A percentile compares a stretch with the other conserved stretches of the same genome.
phyloP scores from a whole-genome alignment of 2,329 filamentous ascomycete genomes.

The Ascochyta koolunga region DNA sequence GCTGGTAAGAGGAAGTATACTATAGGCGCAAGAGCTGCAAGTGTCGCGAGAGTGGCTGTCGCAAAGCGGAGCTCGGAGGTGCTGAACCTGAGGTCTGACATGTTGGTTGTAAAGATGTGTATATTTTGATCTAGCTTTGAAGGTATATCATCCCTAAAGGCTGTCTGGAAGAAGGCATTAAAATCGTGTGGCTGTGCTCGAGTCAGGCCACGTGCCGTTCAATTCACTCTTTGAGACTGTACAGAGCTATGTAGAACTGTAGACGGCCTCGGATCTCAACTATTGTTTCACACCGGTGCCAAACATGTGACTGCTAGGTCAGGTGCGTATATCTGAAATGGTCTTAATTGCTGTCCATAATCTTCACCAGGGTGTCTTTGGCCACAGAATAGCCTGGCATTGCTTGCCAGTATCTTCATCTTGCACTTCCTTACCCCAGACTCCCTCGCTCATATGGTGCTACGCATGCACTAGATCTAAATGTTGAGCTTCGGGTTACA shows the following conservation, averaged over 20 bases:
- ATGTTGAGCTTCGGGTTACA: not conserved
- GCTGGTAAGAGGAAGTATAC: slow-evolving; percentile 23
- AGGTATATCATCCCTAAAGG: too few species aligned
- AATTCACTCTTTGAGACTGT: not conserved
- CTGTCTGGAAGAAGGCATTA: not conserved
- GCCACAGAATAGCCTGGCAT: not conserved
- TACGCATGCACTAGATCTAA: too few species aligned
- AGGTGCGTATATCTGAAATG: not conserved
- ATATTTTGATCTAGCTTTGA: not conserved
- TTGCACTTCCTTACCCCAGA: too few species aligned
- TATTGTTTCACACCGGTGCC: too few species aligned
- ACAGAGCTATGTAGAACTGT: too few species aligned
- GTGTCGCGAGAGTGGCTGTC: slow-evolving; percentile 24
- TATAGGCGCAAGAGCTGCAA: slow-evolving; percentile 21
- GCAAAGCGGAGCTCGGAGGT: slow-evolving; percentile 25
- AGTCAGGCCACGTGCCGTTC: not conserved
- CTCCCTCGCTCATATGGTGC: too few species aligned
- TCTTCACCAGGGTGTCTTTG: not conserved
- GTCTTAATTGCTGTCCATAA: not conserved
- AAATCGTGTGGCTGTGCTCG: not conserved
- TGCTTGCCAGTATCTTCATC: too few species aligned
- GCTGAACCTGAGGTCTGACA: slow-evolving; percentile 25
- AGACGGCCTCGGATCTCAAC: too few species aligned
- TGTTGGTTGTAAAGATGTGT: not conserved
- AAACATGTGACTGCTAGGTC: not conserved